These are phyloP conservation scores for Colletotrichum incanum DNA, from an alignment of 2,329 filamentous ascomycete species.

Conservation along the genomic window DNA sequence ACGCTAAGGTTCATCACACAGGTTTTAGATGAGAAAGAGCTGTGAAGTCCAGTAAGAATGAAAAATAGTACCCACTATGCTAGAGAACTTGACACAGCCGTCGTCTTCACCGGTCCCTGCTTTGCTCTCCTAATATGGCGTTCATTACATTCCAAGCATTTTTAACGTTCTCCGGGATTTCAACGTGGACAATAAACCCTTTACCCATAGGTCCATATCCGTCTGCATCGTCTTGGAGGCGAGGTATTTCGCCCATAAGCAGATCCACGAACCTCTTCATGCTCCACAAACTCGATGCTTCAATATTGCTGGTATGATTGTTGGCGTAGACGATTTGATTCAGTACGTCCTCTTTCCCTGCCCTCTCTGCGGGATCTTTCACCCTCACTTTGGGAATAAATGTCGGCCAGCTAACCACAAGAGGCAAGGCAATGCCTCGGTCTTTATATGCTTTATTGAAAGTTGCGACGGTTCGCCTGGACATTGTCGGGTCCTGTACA, in stretches of 20 bases:
- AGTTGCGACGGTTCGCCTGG: slow-evolving; percentile 56
- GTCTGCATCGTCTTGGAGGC: slow-evolving; percentile 57
- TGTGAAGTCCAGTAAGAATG: too few relatives aligned
- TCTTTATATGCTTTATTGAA: slow-evolving; percentile 57
- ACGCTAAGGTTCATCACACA: too few relatives aligned
- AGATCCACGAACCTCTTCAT: slow-evolving; percentile 58
- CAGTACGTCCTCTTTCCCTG: neutral
- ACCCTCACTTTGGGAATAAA: slow-evolving; percentile 33
- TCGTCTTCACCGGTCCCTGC: neutral
- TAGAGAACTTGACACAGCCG: too few relatives aligned
- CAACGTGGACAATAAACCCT: slow-evolving; percentile 60
- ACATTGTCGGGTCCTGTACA: slow-evolving; percentile 64
- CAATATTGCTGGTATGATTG: neutral
- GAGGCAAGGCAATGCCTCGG: neutral
- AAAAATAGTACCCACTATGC: too few relatives aligned
- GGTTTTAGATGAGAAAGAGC: too few relatives aligned
- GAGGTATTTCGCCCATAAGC: slow-evolving; percentile 60
- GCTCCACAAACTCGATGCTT: slow-evolving; percentile 53
- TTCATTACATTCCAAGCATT: slow-evolving; percentile 50
- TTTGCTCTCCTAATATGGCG: neutral
- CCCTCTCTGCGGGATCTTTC: neutral
- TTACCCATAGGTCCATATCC: slow-evolving; percentile 62
- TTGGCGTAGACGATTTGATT: slow-evolving; percentile 9
- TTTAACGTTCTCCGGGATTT: slow-evolving; percentile 55
- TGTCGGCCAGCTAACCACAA: slow-evolving; percentile 33